phyloP scores from a whole-genome alignment of 345 rosid genomes.

The Odontarrhena argentea region DNA sequence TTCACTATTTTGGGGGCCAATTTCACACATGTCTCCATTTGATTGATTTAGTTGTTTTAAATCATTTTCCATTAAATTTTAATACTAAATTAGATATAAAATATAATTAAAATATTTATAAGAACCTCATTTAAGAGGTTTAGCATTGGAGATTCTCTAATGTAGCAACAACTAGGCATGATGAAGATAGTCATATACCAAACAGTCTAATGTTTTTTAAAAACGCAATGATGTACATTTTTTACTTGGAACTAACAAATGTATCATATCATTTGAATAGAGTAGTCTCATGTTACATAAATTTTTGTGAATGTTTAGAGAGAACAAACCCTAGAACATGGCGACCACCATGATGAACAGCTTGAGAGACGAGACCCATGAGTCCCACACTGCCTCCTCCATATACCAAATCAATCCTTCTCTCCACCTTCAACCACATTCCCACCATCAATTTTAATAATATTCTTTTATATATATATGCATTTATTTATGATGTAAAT shows the following conservation, averaged over 20 bases:
- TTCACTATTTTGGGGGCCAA: no score
- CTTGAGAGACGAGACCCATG: conserved; percentile 98
- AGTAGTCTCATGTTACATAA: conserved; percentile 8
- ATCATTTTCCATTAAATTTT: no score
- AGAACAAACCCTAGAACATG: conserved; percentile 91
- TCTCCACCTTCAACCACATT: conserved; percentile 74
- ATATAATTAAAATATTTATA: no score
- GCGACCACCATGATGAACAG: conserved; percentile 98
- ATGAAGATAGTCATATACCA: conserved; percentile 30
- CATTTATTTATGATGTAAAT: conserved; percentile 29
- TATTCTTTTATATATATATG: neutral
- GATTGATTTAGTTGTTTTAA: no score
- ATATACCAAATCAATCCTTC: conserved; percentile 90
- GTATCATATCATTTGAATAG: conserved; percentile 26
- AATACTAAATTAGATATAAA: no score
- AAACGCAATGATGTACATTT: conserved; percentile 38
- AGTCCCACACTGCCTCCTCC: conserved; percentile 99
- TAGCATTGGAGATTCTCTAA: neutral
- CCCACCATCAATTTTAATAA: conserved; percentile 45
- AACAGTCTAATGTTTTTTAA: conserved; percentile 28
- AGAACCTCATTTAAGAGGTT: no score
- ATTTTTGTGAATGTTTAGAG: conserved; percentile 25
- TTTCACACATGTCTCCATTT: no score
- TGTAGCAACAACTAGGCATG: conserved; percentile 28
- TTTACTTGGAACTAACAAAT: conserved; percentile 35